Percentiles rank a stretch among this genome's conserved stretches.
phyloP scores from a whole-genome alignment of 352 stramenopile genomes.

The Phytophthora crassamura region DNA sequence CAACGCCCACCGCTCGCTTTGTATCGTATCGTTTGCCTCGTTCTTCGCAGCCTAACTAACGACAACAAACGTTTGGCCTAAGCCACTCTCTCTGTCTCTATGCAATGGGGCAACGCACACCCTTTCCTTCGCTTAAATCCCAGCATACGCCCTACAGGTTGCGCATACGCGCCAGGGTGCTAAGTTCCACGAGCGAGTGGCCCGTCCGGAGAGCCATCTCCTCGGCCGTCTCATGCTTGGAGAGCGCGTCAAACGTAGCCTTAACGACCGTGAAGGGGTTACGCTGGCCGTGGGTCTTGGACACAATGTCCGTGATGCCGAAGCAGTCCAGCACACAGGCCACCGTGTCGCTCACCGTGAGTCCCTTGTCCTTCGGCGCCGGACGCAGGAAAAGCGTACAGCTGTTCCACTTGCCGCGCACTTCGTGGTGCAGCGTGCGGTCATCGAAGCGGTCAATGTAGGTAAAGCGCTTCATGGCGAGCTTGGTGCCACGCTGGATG shows the following conservation, averaged over 20 bases:
- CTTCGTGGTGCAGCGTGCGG: conserved; percentile 91
- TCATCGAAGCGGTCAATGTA: conserved; percentile 96
- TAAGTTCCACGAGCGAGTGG: conserved; percentile 84
- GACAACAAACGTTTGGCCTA: conserved; percentile 23
- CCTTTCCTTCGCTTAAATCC: conserved; percentile 31
- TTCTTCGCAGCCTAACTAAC: conserved; percentile 23
- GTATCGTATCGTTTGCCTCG: conserved; percentile 26
- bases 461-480: conserved; percentile 94
- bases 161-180: conserved; percentile 71
- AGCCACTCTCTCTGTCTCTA: conserved; percentile 32
- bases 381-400: conserved; percentile 92
- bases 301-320: conserved; percentile 93
- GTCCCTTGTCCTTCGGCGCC: conserved; percentile 69
- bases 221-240: conserved; percentile 94
- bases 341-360: conserved; percentile 84
- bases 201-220: conserved; percentile 94
- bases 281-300: conserved; percentile 94
- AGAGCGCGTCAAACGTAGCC: conserved; percentile 95
- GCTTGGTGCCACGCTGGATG: conserved; percentile 88
- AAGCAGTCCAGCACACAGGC: conserved; percentile 89
- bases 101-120: conserved; percentile 26
- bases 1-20: conserved; percentile 12
- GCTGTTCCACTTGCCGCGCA: conserved; percentile 96
- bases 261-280: conserved; percentile 96
- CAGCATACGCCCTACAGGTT: conserved; percentile 60